phyloP scores from a whole-genome alignment of 768 basidiomycete species.

The Leccinum barrowsii region DNA sequence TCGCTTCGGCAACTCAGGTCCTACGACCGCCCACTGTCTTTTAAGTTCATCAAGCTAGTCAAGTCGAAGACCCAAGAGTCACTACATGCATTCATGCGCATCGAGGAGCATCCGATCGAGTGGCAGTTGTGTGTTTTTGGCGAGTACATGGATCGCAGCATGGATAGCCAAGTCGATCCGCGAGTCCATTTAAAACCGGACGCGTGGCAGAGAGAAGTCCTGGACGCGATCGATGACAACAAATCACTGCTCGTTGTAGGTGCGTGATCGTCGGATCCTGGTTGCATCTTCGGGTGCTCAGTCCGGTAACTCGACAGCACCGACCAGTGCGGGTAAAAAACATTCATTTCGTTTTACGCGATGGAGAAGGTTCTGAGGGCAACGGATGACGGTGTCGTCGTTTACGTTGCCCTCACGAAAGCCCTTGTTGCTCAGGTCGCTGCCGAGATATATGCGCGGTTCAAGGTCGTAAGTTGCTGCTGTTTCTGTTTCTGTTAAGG shows the following conservation, averaged over 20 bases:
- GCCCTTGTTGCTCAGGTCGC: slow-evolving; percentile 70
- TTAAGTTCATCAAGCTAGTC: slow-evolving; percentile 56
- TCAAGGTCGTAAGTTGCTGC: slow-evolving; percentile 46
- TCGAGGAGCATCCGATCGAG: slow-evolving; percentile 51
- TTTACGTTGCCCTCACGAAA: slow-evolving; percentile 76
- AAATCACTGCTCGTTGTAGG: slow-evolving; percentile 66
- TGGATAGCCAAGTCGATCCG: slow-evolving; percentile 56
- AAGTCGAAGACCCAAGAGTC: slow-evolving; percentile 41
- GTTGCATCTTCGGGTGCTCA: neutral
- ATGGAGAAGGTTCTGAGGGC: slow-evolving; percentile 65
- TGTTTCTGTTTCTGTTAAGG: neutral
- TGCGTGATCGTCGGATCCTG: slow-evolving; percentile 22
- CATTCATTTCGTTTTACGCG: slow-evolving; percentile 74
- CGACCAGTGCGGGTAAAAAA: slow-evolving; percentile 69
- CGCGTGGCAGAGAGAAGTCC: slow-evolving; percentile 64
- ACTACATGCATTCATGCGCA: slow-evolving; percentile 49
- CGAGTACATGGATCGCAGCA: slow-evolving; percentile 67
- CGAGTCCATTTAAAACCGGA: slow-evolving; percentile 66
- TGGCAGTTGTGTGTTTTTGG: slow-evolving; percentile 74
- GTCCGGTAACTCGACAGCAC: slow-evolving; percentile 37
- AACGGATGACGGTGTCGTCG: slow-evolving; percentile 63
- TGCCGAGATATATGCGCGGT: slow-evolving; percentile 68
- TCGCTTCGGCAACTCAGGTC: slow-evolving; percentile 5
- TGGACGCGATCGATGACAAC: slow-evolving; percentile 58
- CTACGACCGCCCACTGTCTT: slow-evolving; percentile 35